These are phyloP conservation scores for Phytophthora citricola DNA, from an alignment of 352 stramenopile species.

Conservation along the genomic window DNA sequence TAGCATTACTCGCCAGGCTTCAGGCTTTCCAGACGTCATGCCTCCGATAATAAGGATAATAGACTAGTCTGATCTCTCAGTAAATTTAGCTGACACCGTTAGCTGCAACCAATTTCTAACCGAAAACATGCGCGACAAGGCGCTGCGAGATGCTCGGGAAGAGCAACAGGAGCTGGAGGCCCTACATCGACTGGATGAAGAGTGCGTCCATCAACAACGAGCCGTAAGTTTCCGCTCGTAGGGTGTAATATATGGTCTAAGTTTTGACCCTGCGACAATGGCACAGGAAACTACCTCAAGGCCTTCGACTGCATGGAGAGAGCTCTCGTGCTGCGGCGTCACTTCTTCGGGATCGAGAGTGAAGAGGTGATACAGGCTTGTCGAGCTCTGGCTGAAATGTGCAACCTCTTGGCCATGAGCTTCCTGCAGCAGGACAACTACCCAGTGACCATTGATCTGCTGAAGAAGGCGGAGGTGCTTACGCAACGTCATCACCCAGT, in stretches of 20 bases:
- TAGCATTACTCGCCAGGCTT: too few species aligned
- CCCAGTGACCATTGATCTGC: constrained; percentile 89
- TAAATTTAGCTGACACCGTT: constrained; percentile 25
- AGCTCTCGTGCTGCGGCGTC: constrained; percentile 89
- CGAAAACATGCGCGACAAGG: constrained; percentile 33
- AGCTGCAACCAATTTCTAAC: not conserved
- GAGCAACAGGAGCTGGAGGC: constrained; percentile 88
- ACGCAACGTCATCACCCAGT: constrained; percentile 79
- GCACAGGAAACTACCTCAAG: constrained; percentile 89
- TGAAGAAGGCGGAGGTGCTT: constrained; percentile 94
- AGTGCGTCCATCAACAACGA: constrained; percentile 89
- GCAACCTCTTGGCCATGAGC: constrained; percentile 94
- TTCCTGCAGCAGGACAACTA: constrained; percentile 95
- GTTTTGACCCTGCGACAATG: not conserved
- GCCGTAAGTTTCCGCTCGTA: constrained; percentile 38
- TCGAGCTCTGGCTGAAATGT: constrained; percentile 93
- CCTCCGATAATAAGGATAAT: too few species aligned
- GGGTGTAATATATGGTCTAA: too few species aligned
- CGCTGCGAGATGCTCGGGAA: constrained; percentile 44
- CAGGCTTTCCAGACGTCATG: too few species aligned
- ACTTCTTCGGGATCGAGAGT: constrained; percentile 93
- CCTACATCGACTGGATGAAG: constrained; percentile 91
- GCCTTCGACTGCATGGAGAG: constrained; percentile 94
- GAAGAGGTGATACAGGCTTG: constrained; percentile 87
- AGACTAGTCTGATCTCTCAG: too few species aligned